Evolutionary conservation across 2,329 filamentous ascomycete genomes (phyloP).

Genomic region (Hysterium pulicare): DNA sequence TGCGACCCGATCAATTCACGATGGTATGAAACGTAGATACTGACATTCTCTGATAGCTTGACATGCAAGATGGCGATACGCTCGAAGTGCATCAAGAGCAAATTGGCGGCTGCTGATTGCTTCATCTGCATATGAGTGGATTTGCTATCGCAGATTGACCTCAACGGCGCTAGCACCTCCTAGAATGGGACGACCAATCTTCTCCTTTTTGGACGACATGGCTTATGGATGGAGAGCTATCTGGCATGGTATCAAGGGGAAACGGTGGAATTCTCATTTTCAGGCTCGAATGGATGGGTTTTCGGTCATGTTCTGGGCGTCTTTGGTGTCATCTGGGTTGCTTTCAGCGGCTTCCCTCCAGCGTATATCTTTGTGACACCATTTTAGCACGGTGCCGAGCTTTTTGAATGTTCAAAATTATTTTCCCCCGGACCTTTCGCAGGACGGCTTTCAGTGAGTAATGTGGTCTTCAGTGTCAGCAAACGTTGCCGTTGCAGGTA

Average conservation of each 20-base stretch:
- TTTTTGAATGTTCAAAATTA: too few species aligned
- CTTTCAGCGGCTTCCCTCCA: constrained; percentile 16
- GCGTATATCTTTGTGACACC: constrained; percentile 21
- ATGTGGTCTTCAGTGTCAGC: too few species aligned
- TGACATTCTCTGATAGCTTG: constrained; percentile 59
- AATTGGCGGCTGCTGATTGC: constrained; percentile 66
- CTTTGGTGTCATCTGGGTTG: constrained; percentile 19
- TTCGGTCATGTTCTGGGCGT: constrained; percentile 18
- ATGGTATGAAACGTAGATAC: too few species aligned
- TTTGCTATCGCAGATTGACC: neutral
- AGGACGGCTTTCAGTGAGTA: too few species aligned
- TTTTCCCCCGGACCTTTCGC: too few species aligned
- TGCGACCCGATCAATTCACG: too few species aligned
- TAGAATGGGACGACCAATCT: neutral
- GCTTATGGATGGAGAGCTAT: neutral
- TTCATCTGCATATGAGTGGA: neutral
- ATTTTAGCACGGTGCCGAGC: constrained; percentile 13
- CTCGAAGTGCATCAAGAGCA: constrained; percentile 98
- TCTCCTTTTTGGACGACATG: neutral
- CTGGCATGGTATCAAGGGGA: neutral
- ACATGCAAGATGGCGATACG: constrained; percentile 94
- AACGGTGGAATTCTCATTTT: neutral
- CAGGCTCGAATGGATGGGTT: neutral
- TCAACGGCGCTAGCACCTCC: neutral
- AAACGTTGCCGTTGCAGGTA: too few species aligned